phyloP scores from a whole-genome alignment of 768 basidiomycete species.

The Austroboletus eburneus region DNA sequence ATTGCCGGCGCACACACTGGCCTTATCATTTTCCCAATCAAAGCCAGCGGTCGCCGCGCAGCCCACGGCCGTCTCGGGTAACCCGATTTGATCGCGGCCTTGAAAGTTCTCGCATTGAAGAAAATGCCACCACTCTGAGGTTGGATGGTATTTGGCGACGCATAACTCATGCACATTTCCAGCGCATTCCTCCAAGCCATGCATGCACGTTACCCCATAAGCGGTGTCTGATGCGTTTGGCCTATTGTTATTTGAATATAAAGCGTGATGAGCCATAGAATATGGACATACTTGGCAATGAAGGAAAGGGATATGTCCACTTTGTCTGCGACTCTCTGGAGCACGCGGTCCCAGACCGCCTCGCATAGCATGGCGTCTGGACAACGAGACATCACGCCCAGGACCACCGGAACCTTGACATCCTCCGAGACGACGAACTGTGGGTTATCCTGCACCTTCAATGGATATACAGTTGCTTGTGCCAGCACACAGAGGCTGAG shows the following conservation, averaged over 20 bases:
- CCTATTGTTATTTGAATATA: slow-evolving; percentile 35
- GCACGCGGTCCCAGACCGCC: slow-evolving; percentile 65
- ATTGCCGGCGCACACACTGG: slow-evolving; percentile 55
- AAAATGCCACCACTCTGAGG: slow-evolving; percentile 76
- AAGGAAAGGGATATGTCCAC: slow-evolving; percentile 68
- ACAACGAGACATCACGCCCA: slow-evolving; percentile 68
- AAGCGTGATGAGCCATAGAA: slow-evolving; percentile 3
- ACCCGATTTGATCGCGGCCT: slow-evolving; percentile 58
- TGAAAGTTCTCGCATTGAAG: slow-evolving; percentile 76
- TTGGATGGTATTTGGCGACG: slow-evolving; percentile 54
- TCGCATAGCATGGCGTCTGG: slow-evolving; percentile 86
- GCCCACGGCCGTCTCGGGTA: slow-evolving; percentile 53
- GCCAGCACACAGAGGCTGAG: slow-evolving; percentile 13
- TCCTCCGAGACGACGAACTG: slow-evolving; percentile 11
- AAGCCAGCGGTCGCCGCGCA: slow-evolving; percentile 65
- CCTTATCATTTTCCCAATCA: slow-evolving; percentile 61
- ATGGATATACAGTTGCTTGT: slow-evolving; percentile 11
- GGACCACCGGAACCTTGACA: slow-evolving; percentile 46
- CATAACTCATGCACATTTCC: slow-evolving; percentile 92
- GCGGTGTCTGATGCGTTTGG: slow-evolving; percentile 58
- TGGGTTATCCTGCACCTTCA: slow-evolving; percentile 20
- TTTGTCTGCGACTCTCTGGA: slow-evolving; percentile 57
- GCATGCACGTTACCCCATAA: slow-evolving; percentile 79
- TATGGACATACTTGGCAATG: slow-evolving; percentile 59
- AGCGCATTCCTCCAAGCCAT: slow-evolving; percentile 77